Conservation (phyloP, 441 rosid species). For the Populus hybrid region DNA sequence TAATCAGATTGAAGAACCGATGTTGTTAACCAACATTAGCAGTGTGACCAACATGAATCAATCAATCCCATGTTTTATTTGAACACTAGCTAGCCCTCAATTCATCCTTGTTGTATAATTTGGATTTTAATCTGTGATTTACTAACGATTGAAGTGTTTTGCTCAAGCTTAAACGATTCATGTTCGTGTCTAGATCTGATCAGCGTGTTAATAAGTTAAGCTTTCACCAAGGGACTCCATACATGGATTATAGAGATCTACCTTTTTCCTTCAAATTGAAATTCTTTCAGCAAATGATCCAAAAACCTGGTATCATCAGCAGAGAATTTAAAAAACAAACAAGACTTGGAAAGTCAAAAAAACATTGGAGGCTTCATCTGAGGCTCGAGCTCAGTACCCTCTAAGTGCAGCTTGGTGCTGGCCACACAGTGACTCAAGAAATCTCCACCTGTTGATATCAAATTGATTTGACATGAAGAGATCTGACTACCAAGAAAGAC, state of each 20-base stretch:
- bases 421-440: background rate
- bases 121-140: background rate
- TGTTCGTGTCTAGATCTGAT: background rate
- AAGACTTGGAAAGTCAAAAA: background rate
- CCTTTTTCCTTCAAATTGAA: background rate
- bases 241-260: background rate
- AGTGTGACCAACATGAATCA: background rate
- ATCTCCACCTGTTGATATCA: background rate
- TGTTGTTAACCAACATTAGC: background rate
- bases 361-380: background rate
- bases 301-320: background rate
- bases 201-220: background rate
- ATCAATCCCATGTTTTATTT: background rate
- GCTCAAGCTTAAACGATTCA: background rate
- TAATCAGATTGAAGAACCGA: background rate
- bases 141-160: background rate
- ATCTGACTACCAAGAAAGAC: slow-evolving; percentile 16
- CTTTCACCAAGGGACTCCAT: background rate
- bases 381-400: slow-evolving; percentile 2
- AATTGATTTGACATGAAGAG: slow-evolving; percentile 14
- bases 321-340: background rate
- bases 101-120: background rate
- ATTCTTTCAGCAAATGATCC: background rate
- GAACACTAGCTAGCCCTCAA: background rate
- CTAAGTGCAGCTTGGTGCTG: slow-evolving; percentile 8